phyloP scores from a whole-genome alignment of 1,284 basidiomycete species.

The Spongispora temasekensis region DNA sequence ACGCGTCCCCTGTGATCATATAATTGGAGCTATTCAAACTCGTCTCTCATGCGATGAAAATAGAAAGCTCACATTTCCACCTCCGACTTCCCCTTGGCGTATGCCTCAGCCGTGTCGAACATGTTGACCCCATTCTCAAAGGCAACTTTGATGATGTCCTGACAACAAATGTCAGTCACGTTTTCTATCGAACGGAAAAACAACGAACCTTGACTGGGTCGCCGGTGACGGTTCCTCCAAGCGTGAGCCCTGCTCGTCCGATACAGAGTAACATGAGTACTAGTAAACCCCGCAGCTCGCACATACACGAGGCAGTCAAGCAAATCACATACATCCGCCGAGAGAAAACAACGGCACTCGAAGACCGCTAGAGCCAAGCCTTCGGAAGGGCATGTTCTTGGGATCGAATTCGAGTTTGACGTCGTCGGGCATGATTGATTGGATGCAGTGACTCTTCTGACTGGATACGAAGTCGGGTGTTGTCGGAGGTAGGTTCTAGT shows the following conservation, averaged over 20 bases:
- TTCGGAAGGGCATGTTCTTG: conserved; percentile 71
- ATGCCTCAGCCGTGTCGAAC: conserved; percentile 66
- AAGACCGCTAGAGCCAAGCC: conserved; percentile 70
- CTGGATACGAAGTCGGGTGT: too few relatives aligned
- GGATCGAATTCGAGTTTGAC: conserved; percentile 45
- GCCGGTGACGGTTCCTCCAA: conserved; percentile 50
- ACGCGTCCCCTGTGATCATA: conserved; percentile 53
- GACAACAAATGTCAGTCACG: not conserved
- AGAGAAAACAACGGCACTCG: conserved; percentile 77
- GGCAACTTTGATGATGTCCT: conserved; percentile 46
- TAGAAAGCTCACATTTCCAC: conserved; percentile 37
- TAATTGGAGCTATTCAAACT: not conserved
- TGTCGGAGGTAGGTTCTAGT: too few relatives aligned
- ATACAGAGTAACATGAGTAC: not conserved
- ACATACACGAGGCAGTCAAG: not conserved
- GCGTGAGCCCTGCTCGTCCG: conserved; percentile 36
- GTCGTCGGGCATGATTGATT: conserved; percentile 14
- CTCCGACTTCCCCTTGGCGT: conserved; percentile 53
- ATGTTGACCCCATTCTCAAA: conserved; percentile 50
- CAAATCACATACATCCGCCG: conserved; percentile 62
- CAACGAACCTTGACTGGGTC: conserved; percentile 48
- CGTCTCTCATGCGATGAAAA: too few relatives aligned
- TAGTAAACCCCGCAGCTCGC: too few relatives aligned
- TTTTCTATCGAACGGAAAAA: too few relatives aligned
- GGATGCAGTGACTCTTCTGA: too few relatives aligned